Base-by-base conservation (phyloP, 495 filamentous ascomycete genomes). In the Aspergillus homomorphus region DNA sequence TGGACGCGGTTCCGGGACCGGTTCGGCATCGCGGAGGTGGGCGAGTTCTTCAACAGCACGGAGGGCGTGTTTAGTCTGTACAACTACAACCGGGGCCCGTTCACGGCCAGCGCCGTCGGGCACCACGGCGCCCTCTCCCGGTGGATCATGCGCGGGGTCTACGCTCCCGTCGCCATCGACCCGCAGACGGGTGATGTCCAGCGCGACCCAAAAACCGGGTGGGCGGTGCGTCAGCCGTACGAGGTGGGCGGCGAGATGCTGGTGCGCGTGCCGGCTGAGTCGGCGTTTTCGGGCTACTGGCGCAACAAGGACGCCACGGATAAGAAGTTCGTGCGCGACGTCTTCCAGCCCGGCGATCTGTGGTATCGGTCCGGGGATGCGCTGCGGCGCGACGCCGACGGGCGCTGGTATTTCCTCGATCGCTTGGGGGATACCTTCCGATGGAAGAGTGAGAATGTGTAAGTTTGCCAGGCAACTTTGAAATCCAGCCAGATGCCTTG, bases 381-480 rank as follows among this genome's bases (percentile, higher is more conserved):
- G 6, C 67, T 92, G 28, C 71, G 86, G 4, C 76, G 86, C 15
- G 78, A 82, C 18, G 62, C 62, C 3, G 89, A 92, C 54, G 90
- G 90, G 0, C 75, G 87, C 15, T 91, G 88, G 89, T 91, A 80
- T 67, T 94, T 94, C 69, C 63, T 89, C 21, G 90, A 94, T 68
- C 80, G 83, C 33, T 73, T 92, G 0, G 89, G 89, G 1, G 89
- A 93, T 67, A 93, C 89, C 0, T 93, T 87, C 73, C 79, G 89
- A 4, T 93, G 89, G 89, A 93, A 92, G 69, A 83, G 83, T 56
- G 89, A 92, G 72, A 93, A 93, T 64, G 89, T 93, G 52, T 86
- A 69, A 62, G 71, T 66, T 4, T 19, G 15, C 19, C 22, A n/a
- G n/a, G n/a, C n/a, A 48, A 48, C 24, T 23, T 38, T 16, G 24